A percentile compares a stretch with the other conserved stretches of the same genome.
Conservation (phyloP, 1,139 yeast genomes). For the Scheffersomyces titani region DNA sequence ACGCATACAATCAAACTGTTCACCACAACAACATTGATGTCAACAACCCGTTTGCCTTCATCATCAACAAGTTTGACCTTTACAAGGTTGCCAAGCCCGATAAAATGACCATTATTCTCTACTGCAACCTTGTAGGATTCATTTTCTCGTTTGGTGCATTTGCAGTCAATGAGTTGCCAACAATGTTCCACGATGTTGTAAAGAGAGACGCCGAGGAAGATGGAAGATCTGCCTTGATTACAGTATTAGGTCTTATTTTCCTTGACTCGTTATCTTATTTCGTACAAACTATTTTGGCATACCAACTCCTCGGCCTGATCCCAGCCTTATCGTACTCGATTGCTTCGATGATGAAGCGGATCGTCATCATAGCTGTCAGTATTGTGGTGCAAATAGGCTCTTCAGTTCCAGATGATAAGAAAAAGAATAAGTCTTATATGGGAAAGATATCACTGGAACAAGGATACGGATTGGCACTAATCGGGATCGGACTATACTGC, state of each 20-base stretch:
- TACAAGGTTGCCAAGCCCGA: slow-evolving; percentile 34
- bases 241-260: slow-evolving; percentile 25
- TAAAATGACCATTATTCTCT: slow-evolving; percentile 39
- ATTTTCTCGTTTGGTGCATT: slow-evolving; percentile 34
- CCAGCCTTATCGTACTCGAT: slow-evolving; percentile 44
- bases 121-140: slow-evolving; percentile 38
- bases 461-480: slow-evolving; percentile 29
- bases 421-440: slow-evolving; percentile 20
- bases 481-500: slow-evolving; percentile 38
- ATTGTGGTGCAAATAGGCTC: slow-evolving; percentile 27
- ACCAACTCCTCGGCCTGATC: slow-evolving; percentile 38
- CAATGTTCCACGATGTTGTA: slow-evolving; percentile 10
- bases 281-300: slow-evolving; percentile 37
- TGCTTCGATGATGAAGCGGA: slow-evolving; percentile 47
- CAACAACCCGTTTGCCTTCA: slow-evolving; percentile 24
- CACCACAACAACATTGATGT: slow-evolving; percentile 16
- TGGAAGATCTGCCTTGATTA: slow-evolving; percentile 22
- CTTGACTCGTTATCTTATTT: slow-evolving; percentile 38
- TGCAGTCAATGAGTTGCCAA: slow-evolving; percentile 30
- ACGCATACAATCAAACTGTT: slow-evolving; percentile 17
- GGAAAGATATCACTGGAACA: slow-evolving; percentile 32
- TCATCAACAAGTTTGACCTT: slow-evolving; percentile 17
- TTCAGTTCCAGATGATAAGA: slow-evolving; percentile 7
- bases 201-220: slow-evolving; percentile 16
- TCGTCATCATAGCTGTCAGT: slow-evolving; percentile 38